phyloP scores from a whole-genome alignment of 805 yeast genomes.

The Brettanomyces custersianus region DNA sequence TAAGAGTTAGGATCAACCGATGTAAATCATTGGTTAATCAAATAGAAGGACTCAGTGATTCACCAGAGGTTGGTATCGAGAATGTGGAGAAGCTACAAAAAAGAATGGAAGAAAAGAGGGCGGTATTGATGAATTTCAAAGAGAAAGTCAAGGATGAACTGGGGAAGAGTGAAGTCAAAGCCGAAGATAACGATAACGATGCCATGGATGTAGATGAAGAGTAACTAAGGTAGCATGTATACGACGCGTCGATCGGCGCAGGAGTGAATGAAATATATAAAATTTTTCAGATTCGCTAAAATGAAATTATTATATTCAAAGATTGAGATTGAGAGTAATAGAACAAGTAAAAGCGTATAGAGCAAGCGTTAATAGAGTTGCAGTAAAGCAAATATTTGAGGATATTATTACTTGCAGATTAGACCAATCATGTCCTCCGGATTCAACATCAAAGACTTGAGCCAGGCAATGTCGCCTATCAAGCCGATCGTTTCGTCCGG shows the following conservation, averaged over 20 bases:
- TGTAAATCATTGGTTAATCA: conserved; percentile 28
- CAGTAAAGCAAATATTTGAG: too few species aligned
- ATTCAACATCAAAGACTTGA: conserved; percentile 46
- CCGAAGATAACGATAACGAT: background rate
- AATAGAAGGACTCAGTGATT: conserved; percentile 37
- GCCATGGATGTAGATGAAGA: conserved; percentile 1
- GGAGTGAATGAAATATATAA: too few species aligned
- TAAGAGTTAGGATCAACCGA: conserved; percentile 31
- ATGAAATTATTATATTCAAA: too few species aligned
- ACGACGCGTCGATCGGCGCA: too few species aligned
- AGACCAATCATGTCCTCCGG: background rate
- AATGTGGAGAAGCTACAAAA: conserved; percentile 26
- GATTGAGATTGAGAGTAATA: too few species aligned
- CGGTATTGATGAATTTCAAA: conserved; percentile 15
- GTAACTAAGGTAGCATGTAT: too few species aligned
- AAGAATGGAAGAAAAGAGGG: conserved; percentile 23
- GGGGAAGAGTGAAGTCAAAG: background rate
- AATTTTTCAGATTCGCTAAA: too few species aligned
- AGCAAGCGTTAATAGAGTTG: too few species aligned
- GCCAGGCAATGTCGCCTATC: conserved; percentile 48
- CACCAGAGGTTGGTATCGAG: conserved; percentile 27
- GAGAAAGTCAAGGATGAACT: background rate
- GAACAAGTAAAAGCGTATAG: too few species aligned
- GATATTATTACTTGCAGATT: too few species aligned
- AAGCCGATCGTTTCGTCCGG: conserved; percentile 21